These are phyloP conservation scores for Aspergillus clavatus DNA, from an alignment of 2,329 filamentous ascomycete genomes.

Conservation along the genomic window DNA sequence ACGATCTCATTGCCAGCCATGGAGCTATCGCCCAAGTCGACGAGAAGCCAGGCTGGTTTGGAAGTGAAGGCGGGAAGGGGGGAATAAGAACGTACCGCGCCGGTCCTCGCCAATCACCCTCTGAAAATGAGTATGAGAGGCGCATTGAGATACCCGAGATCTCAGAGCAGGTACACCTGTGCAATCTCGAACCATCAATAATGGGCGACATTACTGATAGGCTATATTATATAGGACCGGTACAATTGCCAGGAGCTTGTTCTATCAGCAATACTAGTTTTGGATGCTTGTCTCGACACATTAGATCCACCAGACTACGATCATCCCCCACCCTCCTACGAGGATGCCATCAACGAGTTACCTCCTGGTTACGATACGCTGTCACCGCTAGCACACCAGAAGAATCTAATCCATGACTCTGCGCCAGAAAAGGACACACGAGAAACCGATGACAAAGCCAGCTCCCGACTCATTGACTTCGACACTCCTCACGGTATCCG, in stretches of 20 bases:
- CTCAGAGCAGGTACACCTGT: neutral
- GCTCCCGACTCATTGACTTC: constrained; percentile 22
- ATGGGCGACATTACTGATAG: neutral
- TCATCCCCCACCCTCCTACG: constrained; percentile 29
- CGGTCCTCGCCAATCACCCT: neutral
- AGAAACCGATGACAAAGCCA: constrained; percentile 5
- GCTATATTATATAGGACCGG: constrained; percentile 2
- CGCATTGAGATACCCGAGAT: neutral
- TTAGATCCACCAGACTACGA: constrained; percentile 18
- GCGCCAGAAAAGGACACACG: constrained; percentile 5
- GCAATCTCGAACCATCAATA: neutral
- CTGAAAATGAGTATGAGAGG: neutral
- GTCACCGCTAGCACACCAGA: constrained; percentile 25
- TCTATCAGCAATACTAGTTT: constrained; percentile 2
- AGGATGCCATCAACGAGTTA: constrained; percentile 29
- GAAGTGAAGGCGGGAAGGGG: neutral
- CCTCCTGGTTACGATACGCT: constrained; percentile 32
- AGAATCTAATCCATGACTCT: constrained; percentile 7
- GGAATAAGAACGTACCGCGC: neutral
- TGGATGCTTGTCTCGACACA: constrained; percentile 11
- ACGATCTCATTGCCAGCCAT: neutral
- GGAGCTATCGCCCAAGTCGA: neutral
- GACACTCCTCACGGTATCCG: constrained; percentile 21
- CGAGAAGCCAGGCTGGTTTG: neutral
- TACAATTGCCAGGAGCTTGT: neutral